Conservation (phyloP, 176 grass and related monocot species). For the Ampelocalamus luodianensis region DNA sequence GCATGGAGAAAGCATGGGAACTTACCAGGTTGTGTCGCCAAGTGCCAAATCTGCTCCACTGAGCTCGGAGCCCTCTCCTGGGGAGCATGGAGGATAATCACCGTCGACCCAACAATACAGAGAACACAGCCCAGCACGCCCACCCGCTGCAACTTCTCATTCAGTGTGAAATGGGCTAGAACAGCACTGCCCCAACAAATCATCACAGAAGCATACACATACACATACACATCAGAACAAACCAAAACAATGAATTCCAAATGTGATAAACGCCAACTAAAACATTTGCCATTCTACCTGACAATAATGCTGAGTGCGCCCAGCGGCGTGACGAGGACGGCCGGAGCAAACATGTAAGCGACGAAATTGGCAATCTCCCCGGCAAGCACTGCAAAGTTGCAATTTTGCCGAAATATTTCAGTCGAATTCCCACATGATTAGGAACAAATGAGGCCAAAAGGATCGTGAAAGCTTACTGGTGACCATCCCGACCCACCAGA, state of each 20-base stretch:
- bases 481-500: slow-evolving; percentile 97
- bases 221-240: slow-evolving; percentile 6
- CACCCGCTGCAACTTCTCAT: slow-evolving; percentile 87
- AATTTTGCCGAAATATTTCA: slow-evolving; percentile 2
- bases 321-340: slow-evolving; percentile 78
- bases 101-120: slow-evolving; percentile 88
- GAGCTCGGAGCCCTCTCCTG: slow-evolving; percentile 80
- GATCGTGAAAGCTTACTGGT: slow-evolving; percentile 68
- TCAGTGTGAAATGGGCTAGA: slow-evolving; percentile 92
- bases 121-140: slow-evolving; percentile 88
- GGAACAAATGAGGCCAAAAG: slow-evolving; percentile 10
- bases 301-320: slow-evolving; percentile 95
- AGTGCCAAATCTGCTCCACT: slow-evolving; percentile 83
- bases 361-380: slow-evolving; percentile 95
- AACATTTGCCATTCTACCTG: slow-evolving; percentile 47
- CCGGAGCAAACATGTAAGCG: slow-evolving; percentile 91
- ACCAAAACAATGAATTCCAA: slow-evolving; percentile 15
- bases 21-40: slow-evolving; percentile 84
- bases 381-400: slow-evolving; percentile 69
- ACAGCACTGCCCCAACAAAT: slow-evolving; percentile 62
- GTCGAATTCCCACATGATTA: slow-evolving; percentile 24
- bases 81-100: slow-evolving; percentile 93
- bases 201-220: slow-evolving; percentile 10
- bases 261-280: background rate
- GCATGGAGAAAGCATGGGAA: background rate